phyloP scores from a whole-genome alignment of 2,329 filamentous ascomycete species.

The Coniochaeta prunicola region DNA sequence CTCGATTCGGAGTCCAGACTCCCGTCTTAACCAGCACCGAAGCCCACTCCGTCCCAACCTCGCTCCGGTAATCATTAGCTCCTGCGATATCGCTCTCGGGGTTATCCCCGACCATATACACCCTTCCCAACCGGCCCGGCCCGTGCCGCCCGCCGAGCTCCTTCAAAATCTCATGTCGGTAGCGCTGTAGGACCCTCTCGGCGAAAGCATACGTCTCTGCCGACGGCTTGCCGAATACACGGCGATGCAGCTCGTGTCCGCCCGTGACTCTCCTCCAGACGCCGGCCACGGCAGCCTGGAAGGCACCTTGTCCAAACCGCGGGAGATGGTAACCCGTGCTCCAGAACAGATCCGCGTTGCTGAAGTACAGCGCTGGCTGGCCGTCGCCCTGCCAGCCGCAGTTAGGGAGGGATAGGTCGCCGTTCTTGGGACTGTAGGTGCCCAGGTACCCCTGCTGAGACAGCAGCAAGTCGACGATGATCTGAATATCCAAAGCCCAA shows the following conservation, averaged over 20 bases:
- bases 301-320: conserved; percentile 85
- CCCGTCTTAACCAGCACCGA: conserved; percentile 24
- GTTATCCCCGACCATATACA: conserved; percentile 95
- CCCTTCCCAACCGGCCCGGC: conserved; percentile 50
- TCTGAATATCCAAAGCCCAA: conserved; percentile 84
- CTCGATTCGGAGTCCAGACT: conserved; percentile 17
- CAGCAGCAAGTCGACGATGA: conserved; percentile 77
- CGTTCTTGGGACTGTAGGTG: conserved; percentile 70
- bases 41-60: conserved; percentile 41
- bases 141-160: conserved; percentile 12
- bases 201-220: conserved; percentile 75
- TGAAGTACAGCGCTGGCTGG: conserved; percentile 79
- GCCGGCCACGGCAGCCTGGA: conserved; percentile 73
- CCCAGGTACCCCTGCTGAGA: conserved; percentile 74
- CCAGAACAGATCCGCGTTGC: conserved; percentile 87
- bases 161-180: conserved; percentile 44
- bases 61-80: conserved; percentile 67
- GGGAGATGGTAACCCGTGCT: conserved; percentile 77
- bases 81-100: conserved; percentile 86
- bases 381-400: conserved; percentile 74
- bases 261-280: conserved; percentile 69
- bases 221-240: conserved; percentile 77
- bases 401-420: conserved; percentile 55
- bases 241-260: conserved; percentile 52
- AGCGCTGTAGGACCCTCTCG: conserved; percentile 60